Evolutionary conservation across 164 flowering plant species (phyloP), one percentile per base, ranked within the genome.

Genomic region (Macadamia tetraphylla): DNA sequence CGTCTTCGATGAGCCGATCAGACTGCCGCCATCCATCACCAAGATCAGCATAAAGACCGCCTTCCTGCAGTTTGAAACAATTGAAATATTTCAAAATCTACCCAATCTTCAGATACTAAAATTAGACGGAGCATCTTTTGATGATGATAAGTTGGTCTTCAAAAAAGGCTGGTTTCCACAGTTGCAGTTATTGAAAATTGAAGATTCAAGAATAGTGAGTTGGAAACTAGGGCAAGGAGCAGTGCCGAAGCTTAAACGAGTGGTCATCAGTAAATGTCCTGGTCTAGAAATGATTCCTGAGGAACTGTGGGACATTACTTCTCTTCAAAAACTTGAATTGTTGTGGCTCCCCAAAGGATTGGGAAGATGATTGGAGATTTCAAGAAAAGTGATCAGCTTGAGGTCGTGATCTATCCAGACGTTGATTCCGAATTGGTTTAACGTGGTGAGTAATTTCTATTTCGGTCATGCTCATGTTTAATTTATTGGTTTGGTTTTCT

Each of bases 271-370:
- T 29, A 13, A 31, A 1, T 80, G 87, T 51, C 53, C 7, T 29
- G 65, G 70, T 62, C 5, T 82, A 48, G 77, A 77, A 53, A 35
- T 23, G 58, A 32, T 77, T 51, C 84, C 85, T 9, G 13, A 53
- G 17, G 84, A 85, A 8, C 71, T 82, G 66, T 75, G 77, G 58
- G 64, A 74, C 64, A 78, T 84, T 15, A 62, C 70, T 31, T 59
- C 67, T 44, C 78, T 84, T 18, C 70, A 72, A 57, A 44, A 73
- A 66, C 40, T 84, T 23, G 23, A 23, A 23, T 23, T 23, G 23
- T 23, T 23, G 23, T 23, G 23, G 23, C 23, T 23, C 23, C 23
- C 23, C 23, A 23, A 23, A 23, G 23, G 23, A 23, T 23, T 23
- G 23, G 23, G 23, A 23, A 23, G 23, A 23, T 23, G 23, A 23